Base-by-base conservation (phyloP, 2,329 filamentous ascomycete species). In the Fusarium sp. region DNA sequence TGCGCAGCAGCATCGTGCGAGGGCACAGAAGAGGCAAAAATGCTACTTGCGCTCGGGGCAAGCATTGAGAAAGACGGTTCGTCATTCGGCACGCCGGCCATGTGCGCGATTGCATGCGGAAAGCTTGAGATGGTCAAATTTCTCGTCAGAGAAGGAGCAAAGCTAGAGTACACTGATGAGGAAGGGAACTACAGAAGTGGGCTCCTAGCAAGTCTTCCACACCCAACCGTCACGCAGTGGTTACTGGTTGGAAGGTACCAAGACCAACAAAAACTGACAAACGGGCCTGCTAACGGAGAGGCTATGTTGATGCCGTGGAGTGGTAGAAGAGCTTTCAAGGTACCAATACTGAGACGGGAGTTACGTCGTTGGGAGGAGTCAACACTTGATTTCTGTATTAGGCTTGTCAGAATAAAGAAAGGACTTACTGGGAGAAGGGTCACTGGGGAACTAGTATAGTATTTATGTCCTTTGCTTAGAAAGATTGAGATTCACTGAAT, bases 191-290 rank as follows among this genome's bases (percentile, higher is more conserved):
- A 22, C 17, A 22, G 17, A 4, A 53, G 47, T 17, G 33, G 39
- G 1, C 15, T 58, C 3, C 1, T 17, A 9, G 17, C n/a, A 4
- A 53, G 55, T 7, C 33, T 53, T 7, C 43, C 38, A 2, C 31
- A 54, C 8, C 43, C 60, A 1, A 6, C 36, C 1, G 19, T 65
- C 8, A 65, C 38, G 3, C 22, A 5, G 6, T 67, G 55, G 64
- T 7, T 64, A 5, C 39, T 65, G 0, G 51, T 57, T 44, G 52
- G 34, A 2, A 43, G 64, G 4, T 64, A 26, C 5, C 56, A 54
- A 7, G 56, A 67, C 26, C 55, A 67, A 14, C 21, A 15, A 1
- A 40, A 19, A 17, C 6, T 67, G 5, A 3, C 2, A 11, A 53
- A 57, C 0, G 13, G 8, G 10, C 3, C 21, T 0, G 42, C 13